These are phyloP conservation scores for Phragmites australis DNA, from an alignment of 176 grass and related monocot species.

Conservation along the genomic window DNA sequence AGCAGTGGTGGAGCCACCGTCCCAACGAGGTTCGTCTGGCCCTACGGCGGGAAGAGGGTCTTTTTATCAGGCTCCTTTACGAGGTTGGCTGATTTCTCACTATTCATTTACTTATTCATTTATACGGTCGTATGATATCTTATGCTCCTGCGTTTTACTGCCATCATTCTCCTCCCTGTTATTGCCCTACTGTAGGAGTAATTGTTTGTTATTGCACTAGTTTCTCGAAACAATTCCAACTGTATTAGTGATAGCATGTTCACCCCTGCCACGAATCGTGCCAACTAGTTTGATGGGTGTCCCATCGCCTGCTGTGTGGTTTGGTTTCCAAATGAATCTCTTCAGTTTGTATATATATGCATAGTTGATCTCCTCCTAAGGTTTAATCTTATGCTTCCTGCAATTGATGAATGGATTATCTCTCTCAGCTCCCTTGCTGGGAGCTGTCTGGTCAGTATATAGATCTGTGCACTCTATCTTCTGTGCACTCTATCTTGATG, in stretches of 20 bases:
- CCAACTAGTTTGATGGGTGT: background rate
- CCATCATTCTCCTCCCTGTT: background rate
- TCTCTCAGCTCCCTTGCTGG: background rate
- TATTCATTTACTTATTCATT: background rate
- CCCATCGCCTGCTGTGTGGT: background rate
- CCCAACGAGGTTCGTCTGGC: conserved; percentile 75
- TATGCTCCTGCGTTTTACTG: conserved; percentile 1
- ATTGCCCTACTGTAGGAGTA: no score
- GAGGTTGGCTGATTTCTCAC: conserved; percentile 33
- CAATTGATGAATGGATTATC: conserved; percentile 3
- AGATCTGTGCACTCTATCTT: background rate
- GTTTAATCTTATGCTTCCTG: background rate
- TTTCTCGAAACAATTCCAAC: background rate
- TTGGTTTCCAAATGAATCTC: background rate
- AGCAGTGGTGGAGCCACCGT: conserved; percentile 34
- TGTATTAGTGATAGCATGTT: background rate
- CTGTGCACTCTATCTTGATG: background rate
- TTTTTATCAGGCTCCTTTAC: conserved; percentile 82
- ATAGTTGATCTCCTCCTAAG: background rate
- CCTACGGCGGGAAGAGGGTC: conserved; percentile 88
- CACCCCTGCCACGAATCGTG: background rate
- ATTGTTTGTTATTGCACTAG: background rate
- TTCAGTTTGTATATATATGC: background rate
- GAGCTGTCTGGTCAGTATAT: background rate
- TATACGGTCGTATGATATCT: background rate